Evolutionary conservation across 2,329 filamentous ascomycete species (phyloP).

Genomic region (Lasiodiplodia theobromae): DNA sequence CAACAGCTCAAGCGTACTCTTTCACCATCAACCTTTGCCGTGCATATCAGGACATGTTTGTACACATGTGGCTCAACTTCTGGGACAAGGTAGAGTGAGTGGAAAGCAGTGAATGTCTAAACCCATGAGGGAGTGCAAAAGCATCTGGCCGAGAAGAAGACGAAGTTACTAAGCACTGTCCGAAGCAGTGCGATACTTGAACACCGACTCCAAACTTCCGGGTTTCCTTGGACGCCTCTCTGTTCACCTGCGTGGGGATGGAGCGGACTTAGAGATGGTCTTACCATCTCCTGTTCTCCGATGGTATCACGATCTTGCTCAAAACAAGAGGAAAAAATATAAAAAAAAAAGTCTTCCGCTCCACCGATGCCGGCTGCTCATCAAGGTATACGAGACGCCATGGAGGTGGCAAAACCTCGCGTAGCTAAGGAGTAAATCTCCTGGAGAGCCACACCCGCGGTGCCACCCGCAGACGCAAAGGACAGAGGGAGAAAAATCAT

Average conservation of each 20-base stretch:
- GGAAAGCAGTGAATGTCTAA: background rate
- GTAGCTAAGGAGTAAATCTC: background rate
- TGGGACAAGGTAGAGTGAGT: background rate
- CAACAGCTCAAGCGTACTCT: background rate
- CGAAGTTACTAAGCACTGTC: background rate
- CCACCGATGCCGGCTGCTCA: background rate
- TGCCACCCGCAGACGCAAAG: background rate
- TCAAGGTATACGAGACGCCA: background rate
- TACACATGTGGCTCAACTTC: background rate
- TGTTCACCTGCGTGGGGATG: background rate
- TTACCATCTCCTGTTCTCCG: background rate
- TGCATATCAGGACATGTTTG: background rate
- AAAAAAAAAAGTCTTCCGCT: background rate
- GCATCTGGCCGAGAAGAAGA: background rate
- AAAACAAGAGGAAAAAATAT: background rate
- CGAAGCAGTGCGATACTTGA: background rate
- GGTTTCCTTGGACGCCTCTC: no score
- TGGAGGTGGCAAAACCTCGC: background rate
- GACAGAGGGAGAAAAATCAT: background rate
- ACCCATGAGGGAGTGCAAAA: background rate
- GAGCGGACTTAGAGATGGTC: background rate
- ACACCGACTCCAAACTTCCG: background rate
- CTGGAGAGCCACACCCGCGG: background rate
- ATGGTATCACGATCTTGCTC: background rate
- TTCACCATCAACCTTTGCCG: background rate